These are phyloP conservation scores for Clarireedia monteithiana DNA, from an alignment of 2,329 filamentous ascomycete species.

Conservation along the genomic window DNA sequence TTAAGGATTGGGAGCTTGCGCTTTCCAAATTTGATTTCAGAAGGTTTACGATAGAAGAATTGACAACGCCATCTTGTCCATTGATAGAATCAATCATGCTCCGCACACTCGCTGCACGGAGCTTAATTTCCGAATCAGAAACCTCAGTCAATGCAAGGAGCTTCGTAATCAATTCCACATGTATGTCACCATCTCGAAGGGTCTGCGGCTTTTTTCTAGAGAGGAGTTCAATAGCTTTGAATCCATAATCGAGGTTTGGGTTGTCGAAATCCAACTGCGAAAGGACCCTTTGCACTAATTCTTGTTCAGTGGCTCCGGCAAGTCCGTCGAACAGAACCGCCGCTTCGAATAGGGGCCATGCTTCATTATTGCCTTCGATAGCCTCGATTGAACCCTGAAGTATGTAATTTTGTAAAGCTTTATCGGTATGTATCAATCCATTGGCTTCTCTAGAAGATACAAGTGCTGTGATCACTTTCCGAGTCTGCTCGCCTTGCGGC, in stretches of 20 bases:
- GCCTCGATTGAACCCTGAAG: slow-evolving; percentile 34
- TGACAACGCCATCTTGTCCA: neutral
- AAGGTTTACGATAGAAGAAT: slow-evolving; percentile 40
- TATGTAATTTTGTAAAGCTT: slow-evolving; percentile 41
- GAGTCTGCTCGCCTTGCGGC: slow-evolving; percentile 24
- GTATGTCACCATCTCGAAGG: slow-evolving; percentile 39
- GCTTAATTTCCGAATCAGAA: slow-evolving; percentile 29
- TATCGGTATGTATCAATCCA: slow-evolving; percentile 32
- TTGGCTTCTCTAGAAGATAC: slow-evolving; percentile 38
- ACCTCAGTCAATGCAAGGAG: slow-evolving; percentile 48
- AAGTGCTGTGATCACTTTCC: slow-evolving; percentile 36
- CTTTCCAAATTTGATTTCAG: slow-evolving; percentile 48
- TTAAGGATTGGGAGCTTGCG: slow-evolving; percentile 41
- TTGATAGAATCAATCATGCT: slow-evolving; percentile 35
- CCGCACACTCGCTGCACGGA: slow-evolving; percentile 30
- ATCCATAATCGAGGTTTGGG: slow-evolving; percentile 23
- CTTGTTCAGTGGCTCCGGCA: slow-evolving; percentile 24
- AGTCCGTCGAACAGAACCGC: slow-evolving; percentile 33
- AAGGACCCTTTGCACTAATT: slow-evolving; percentile 27
- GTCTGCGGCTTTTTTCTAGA: slow-evolving; percentile 38
- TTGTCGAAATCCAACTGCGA: slow-evolving; percentile 17
- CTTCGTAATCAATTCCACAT: slow-evolving; percentile 44
- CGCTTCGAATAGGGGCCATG: slow-evolving; percentile 42
- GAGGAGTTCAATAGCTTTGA: slow-evolving; percentile 42
- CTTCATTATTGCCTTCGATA: slow-evolving; percentile 28